Evolutionary conservation across 2,329 filamentous ascomycete genomes (phyloP).

Genomic region (Colletotrichum spaethianum): DNA sequence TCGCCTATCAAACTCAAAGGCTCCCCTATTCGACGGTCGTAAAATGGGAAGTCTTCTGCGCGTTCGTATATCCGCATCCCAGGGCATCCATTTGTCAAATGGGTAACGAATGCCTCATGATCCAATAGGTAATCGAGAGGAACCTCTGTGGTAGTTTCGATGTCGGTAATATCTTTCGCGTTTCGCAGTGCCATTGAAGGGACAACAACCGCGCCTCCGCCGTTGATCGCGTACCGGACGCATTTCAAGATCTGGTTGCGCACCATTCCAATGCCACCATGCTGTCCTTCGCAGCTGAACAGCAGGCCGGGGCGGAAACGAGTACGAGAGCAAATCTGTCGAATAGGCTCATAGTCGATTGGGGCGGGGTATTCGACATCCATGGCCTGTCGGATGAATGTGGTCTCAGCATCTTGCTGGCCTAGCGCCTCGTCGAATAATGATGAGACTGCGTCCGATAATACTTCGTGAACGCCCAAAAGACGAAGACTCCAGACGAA

Average conservation of each 20-base stretch:
- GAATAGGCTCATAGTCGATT: conserved; percentile 53
- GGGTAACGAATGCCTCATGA: conserved; percentile 45
- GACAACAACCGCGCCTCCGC: conserved; percentile 53
- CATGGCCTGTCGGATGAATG: conserved; percentile 46
- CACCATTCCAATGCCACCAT: conserved; percentile 57
- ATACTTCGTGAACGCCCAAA: conserved; percentile 5
- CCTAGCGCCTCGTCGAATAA: conserved; percentile 12
- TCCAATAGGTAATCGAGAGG: conserved; percentile 50
- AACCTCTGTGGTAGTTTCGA: conserved; percentile 47
- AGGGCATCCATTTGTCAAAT: conserved; percentile 47
- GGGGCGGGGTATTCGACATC: conserved; percentile 53
- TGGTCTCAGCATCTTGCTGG: conserved; percentile 30
- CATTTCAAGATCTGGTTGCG: conserved; percentile 58
- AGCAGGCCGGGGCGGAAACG: conserved; percentile 52
- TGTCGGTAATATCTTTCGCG: conserved; percentile 49
- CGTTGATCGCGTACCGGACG: conserved; percentile 56
- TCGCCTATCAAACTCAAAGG: conserved; percentile 47
- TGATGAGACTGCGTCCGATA: conserved; percentile 18
- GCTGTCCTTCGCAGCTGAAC: conserved; percentile 57
- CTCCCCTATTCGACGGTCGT: conserved; percentile 40
- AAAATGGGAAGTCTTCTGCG: conserved; percentile 48
- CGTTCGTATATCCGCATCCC: conserved; percentile 48
- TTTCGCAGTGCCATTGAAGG: conserved; percentile 54
- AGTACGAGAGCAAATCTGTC: conserved; percentile 49
- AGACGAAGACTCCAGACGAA: conserved; percentile 36